These are phyloP conservation scores for Phytophthora sojae DNA, from an alignment of 352 stramenopile genomes.

Conservation along the genomic window DNA sequence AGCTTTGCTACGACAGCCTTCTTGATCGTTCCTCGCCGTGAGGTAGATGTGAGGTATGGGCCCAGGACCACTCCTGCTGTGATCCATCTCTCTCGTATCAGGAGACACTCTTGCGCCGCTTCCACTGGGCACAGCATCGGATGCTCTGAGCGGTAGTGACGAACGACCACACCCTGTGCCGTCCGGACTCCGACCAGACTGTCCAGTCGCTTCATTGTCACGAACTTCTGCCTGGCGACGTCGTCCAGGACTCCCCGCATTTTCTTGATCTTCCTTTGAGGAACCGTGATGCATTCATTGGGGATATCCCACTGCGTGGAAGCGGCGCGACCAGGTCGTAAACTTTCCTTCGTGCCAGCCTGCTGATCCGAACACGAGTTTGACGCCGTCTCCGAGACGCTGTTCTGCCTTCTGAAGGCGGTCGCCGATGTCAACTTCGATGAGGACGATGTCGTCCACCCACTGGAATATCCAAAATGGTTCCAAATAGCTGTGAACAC, in stretches of 20 bases:
- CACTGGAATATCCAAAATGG: background rate
- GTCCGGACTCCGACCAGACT: background rate
- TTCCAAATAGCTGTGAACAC: background rate
- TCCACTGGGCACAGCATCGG: slow-evolving; percentile 23
- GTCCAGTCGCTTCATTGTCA: background rate
- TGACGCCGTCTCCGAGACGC: background rate
- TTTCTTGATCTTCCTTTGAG: background rate
- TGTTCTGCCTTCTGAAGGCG: background rate
- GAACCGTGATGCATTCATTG: background rate
- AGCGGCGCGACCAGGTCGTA: background rate
- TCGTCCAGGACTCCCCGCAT: background rate
- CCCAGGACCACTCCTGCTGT: slow-evolving; percentile 8
- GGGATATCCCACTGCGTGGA: background rate
- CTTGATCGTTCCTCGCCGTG: slow-evolving; percentile 19
- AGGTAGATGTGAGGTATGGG: slow-evolving; percentile 24
- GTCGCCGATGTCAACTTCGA: background rate
- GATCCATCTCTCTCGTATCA: slow-evolving; percentile 6
- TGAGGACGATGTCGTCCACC: background rate
- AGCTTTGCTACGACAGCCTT: slow-evolving; percentile 14
- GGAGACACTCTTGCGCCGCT: slow-evolving; percentile 24
- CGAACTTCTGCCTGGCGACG: background rate
- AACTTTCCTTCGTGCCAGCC: background rate
- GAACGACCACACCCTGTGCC: slow-evolving; percentile 9
- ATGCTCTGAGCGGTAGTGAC: slow-evolving; percentile 25
- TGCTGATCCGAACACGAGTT: background rate